A percentile compares a stretch with the other conserved stretches of the same genome.
phyloP scores from a whole-genome alignment of 2,329 filamentous ascomycete genomes.

The Phyllosticta ampelicida region DNA sequence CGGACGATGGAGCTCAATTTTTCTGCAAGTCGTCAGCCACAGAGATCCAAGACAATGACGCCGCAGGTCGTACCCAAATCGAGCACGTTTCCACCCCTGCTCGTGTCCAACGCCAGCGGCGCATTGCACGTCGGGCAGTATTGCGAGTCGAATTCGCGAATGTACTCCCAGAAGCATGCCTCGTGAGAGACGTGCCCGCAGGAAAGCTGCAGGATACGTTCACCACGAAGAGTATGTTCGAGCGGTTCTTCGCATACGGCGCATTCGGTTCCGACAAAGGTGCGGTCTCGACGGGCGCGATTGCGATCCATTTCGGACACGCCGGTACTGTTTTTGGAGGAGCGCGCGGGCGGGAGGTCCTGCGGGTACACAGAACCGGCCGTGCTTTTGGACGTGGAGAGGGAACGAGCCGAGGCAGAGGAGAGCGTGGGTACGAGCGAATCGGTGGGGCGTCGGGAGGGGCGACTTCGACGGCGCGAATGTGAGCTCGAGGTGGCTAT shows the following conservation, averaged over 20 bases:
- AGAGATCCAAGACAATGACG: conserved; percentile 12
- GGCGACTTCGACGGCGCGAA: conserved; percentile 3
- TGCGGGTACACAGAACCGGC: conserved; percentile 4
- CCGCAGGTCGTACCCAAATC: conserved; percentile 60
- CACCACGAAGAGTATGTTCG: conserved; percentile 87
- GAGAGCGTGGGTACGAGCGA: not conserved
- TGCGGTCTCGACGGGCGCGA: conserved; percentile 76
- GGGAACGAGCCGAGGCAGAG: not conserved
- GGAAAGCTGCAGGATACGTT: conserved; percentile 89
- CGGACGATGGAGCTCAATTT: conserved; percentile 92
- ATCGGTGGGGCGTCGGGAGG: conserved; percentile 5
- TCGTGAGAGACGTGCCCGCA: conserved; percentile 97
- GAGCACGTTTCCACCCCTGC: conserved; percentile 81
- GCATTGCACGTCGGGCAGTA: conserved; percentile 92
- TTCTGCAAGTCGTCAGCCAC: conserved; percentile 46
- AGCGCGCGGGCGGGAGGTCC: conserved; percentile 6
- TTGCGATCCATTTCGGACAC: conserved; percentile 66
- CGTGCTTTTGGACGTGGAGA: not conserved
- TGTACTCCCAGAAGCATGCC: conserved; percentile 97
- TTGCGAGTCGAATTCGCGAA: conserved; percentile 86
- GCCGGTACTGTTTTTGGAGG: conserved; percentile 44
- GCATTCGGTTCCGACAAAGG: conserved; percentile 90
- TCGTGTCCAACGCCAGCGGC: conserved; percentile 83
- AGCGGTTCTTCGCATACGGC: conserved; percentile 94
- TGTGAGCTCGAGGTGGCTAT: conserved; percentile 8